Base-by-base conservation (phyloP, 2,329 filamentous ascomycete genomes). In the Diaporthe amygdali region DNA sequence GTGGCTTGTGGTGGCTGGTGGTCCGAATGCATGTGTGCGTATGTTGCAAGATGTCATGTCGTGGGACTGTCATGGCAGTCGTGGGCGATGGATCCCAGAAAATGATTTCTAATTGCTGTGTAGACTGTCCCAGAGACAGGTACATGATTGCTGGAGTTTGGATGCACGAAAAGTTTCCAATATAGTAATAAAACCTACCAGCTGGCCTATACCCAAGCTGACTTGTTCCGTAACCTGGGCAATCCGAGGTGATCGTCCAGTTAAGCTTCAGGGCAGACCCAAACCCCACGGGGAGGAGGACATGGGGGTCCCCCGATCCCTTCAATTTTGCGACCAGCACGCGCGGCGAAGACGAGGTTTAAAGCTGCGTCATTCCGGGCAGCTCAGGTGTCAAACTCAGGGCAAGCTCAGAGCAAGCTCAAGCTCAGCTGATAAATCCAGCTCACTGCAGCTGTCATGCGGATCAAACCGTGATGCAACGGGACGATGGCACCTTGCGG, bases 381-480 rank as follows among this genome's bases (percentile, higher is more conserved):
- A 46, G 25, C 20, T 32, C n/a, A n/a, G n/a, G n/a, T n/a, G n/a
- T n/a, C n/a, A n/a, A n/a, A n/a, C n/a, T n/a, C n/a, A n/a, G n/a
- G n/a, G n/a, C n/a, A n/a, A n/a, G n/a, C n/a, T n/a, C 39, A 61
- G 15, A 46, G 30, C 20, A 63, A 63, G 56, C 56, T 63, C 39
- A 39, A 63, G 37, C 27, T 34, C 56, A 34, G 39, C 12, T 39
- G 8, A 56, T 56, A 37, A 25, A 17, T 32, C 27, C 20, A 63
- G 22, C 30, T 15, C 20, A n/a, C 30, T 15, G 59, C 41, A 20
- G 59, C 44, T 64, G 30, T 64, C 30, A 37, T 64, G 59, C 30
- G 59, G 44, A 64, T 64, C 59, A 64, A 64, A 64, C 59, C 47
- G 41, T 64, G 44, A 64, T 64, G 59, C 59, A 64, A 64, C 59